These are phyloP conservation scores for Aspergillus tubingensis DNA, from an alignment of 2,329 filamentous ascomycete genomes.

Conservation along the genomic window DNA sequence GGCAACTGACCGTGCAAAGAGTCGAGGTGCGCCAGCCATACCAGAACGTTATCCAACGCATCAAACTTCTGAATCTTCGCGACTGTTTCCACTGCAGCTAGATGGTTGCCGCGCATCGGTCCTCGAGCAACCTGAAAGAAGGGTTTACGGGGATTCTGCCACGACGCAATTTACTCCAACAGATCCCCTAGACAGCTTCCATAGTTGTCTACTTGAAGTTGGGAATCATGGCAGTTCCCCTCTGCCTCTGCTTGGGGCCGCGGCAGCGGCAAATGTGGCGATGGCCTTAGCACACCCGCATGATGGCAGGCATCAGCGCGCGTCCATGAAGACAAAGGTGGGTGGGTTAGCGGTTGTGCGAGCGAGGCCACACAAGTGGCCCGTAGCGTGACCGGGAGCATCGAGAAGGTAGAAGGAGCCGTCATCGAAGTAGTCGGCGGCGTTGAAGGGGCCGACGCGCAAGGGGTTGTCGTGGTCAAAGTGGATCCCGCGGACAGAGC, in stretches of 20 bases:
- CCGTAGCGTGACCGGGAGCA: constrained; percentile 41
- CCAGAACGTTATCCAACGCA: neutral
- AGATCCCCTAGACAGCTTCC: neutral
- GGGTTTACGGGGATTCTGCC: too few relatives aligned
- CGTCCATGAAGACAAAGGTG: constrained; percentile 31
- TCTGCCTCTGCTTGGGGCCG: neutral
- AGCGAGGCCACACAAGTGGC: constrained; percentile 31
- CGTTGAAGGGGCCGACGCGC: constrained; percentile 37
- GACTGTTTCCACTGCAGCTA: neutral
- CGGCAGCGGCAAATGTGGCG: neutral
- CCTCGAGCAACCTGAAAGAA: too few relatives aligned
- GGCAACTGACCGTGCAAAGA: neutral
- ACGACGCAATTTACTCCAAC: neutral
- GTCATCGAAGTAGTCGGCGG: constrained; percentile 57
- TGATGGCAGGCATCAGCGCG: constrained; percentile 28
- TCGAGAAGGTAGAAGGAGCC: constrained; percentile 57
- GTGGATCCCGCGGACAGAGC: constrained; percentile 19
- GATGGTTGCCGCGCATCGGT: too few relatives aligned
- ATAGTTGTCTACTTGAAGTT: neutral
- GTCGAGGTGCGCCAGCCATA: neutral
- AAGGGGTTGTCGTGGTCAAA: too few relatives aligned
- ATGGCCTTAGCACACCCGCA: constrained; percentile 36
- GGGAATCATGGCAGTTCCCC: neutral
- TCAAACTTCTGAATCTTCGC: neutral
- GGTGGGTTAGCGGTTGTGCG: constrained; percentile 24